Evolutionary conservation across 345 rosid species (phyloP).

Genomic region (Populus tremula): DNA sequence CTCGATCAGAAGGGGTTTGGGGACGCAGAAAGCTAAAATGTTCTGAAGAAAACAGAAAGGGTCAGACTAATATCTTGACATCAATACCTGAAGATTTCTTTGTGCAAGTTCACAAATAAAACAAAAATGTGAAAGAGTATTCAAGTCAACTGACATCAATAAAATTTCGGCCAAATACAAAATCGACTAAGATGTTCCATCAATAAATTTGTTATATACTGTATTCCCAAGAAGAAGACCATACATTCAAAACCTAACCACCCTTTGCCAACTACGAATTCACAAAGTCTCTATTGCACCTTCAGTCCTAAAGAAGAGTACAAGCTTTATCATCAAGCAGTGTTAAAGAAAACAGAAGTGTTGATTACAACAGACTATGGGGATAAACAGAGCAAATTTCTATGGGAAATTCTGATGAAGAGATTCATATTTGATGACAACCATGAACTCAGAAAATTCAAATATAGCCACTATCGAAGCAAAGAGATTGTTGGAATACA

Average conservation of each 20-base stretch:
- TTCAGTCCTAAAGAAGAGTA: neutral
- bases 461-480: neutral
- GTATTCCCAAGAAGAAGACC: neutral
- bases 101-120: no score
- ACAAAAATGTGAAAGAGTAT: no score
- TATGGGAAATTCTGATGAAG: no score
- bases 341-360: neutral
- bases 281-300: neutral
- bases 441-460: neutral
- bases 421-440: neutral
- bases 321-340: neutral
- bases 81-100: no score
- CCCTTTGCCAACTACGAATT: neutral
- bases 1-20: no score
- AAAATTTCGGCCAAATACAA: no score
- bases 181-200: no score
- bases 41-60: no score
- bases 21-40: no score
- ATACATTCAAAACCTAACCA: neutral
- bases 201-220: neutral
- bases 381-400: no score
- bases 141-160: no score
- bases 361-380: neutral
- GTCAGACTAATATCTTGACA: no score
- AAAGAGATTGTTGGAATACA: conserved; percentile 21